Evolutionary conservation across 108 stramenopile species (phyloP), one percentile per base, ranked within the genome.

Genomic region (Seminavis robusta): DNA sequence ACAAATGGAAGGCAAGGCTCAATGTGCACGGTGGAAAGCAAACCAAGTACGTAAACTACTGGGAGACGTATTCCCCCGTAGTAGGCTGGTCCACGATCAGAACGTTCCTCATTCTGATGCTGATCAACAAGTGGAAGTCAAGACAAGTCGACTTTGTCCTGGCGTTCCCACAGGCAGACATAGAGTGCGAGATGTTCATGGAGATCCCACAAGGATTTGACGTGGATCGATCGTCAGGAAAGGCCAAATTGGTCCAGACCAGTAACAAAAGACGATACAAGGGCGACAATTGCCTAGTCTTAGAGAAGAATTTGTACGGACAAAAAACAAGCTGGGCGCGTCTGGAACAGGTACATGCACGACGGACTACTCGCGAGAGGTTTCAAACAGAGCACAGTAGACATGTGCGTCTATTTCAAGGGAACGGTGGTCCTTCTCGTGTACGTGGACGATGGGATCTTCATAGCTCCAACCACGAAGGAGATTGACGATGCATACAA

Each of bases 61-160:
- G 52, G n/a, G 41, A 76, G 26, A 76, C 71, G 0, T 80, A 80
- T 36, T 64, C 79, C 1, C 79, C 79, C 42, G 74, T 76, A 5
- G 74, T 55, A 11, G 38, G 32, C 2, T 76, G 79, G 79, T 49
- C 31, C 2, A 50, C 74, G 1, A 61, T 80, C 13, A 47, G 71
- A 0, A 23, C 65, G 3, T 25, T 80, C 11, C 40, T 80, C 2
- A 50, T 52, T 2, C 42, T 76, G 0, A 28, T 43, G 1, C 9
- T 52, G 2, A 33, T 73, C 10, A 43, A 53, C 28, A 33, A 47
- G 0, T 72, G 74, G 68, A 41, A 76, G 26, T 73, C 71, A 0
- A 48, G 45, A 20, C 76, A 83, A 53, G 15, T 78, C 1, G 76
- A 83, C 27, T 71, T 45, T 46, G 60, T 82, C 0, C 31, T 74